phyloP scores from a whole-genome alignment of 2,329 filamentous ascomycete genomes.

The Fusarium acutatum region DNA sequence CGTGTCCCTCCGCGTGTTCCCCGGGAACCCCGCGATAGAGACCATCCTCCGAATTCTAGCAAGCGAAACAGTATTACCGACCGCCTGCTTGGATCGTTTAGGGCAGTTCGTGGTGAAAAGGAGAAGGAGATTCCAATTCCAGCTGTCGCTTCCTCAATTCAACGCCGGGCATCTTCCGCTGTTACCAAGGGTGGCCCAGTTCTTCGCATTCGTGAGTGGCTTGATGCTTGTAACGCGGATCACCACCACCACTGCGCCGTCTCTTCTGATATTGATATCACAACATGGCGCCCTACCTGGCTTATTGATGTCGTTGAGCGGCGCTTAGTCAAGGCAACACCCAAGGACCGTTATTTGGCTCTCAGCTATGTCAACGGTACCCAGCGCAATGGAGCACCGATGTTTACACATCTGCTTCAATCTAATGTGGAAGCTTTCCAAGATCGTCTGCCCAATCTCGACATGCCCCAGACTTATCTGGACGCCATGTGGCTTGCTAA shows the following conservation, averaged over 20 bases:
- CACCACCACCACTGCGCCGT: conserved; percentile 53
- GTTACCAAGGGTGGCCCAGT: conserved; percentile 48
- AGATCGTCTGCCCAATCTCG: conserved; percentile 47
- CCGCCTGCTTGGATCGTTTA: conserved; percentile 49
- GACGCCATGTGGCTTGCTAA: conserved; percentile 56
- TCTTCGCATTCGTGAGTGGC: conserved; percentile 53
- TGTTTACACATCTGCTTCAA: conserved; percentile 45
- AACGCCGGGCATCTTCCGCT: conserved; percentile 45
- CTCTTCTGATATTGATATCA: conserved; percentile 31
- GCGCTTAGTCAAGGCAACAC: conserved; percentile 50
- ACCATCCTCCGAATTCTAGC: conserved; percentile 37
- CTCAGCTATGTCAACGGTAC: conserved; percentile 57
- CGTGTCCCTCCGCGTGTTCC: conserved; percentile 18
- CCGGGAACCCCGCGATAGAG: conserved; percentile 27
- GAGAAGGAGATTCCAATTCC: conserved; percentile 32
- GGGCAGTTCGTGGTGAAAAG: conserved; percentile 44
- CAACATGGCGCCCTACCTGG: conserved; percentile 52
- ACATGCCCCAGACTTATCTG: conserved; percentile 53
- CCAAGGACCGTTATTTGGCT: conserved; percentile 53
- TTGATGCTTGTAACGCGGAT: conserved; percentile 53
- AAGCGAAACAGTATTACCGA: conserved; percentile 54
- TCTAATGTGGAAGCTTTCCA: conserved; percentile 50
- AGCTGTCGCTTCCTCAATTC: conserved; percentile 33
- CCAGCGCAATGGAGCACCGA: conserved; percentile 40
- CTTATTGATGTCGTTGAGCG: conserved; percentile 53